These are phyloP conservation scores for Colletotrichum neosansevieriae DNA, from an alignment of 2,329 filamentous ascomycete genomes.

Conservation along the genomic window DNA sequence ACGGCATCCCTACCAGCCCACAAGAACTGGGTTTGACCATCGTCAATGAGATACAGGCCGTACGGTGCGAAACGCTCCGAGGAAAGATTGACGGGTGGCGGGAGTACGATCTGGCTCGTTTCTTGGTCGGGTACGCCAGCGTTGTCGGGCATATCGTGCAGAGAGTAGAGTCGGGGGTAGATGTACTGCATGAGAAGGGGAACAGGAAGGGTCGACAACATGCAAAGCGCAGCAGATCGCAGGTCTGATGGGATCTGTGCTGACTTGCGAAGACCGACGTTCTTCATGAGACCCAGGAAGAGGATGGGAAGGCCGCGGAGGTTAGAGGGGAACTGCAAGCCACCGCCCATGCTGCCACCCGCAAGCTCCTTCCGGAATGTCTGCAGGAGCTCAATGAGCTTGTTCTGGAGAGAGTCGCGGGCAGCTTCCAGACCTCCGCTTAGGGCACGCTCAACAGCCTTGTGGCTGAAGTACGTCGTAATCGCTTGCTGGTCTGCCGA, in stretches of 20 bases:
- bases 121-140: conserved; percentile 87
- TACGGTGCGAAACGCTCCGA: conserved; percentile 90
- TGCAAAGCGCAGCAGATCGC: conserved; percentile 89
- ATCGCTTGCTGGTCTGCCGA: conserved; percentile 96
- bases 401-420: conserved; percentile 89
- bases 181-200: conserved; percentile 95
- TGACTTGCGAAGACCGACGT: conserved; percentile 92
- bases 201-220: conserved; percentile 92
- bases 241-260: conserved; percentile 95
- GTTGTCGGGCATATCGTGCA: conserved; percentile 96
- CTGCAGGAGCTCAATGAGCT: conserved; percentile 90
- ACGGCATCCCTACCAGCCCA: conserved; percentile 96
- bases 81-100: conserved; percentile 85
- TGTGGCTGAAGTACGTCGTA: conserved; percentile 95
- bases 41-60: conserved; percentile 95
- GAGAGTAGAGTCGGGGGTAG: conserved; percentile 84
- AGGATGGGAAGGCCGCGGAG: conserved; percentile 88
- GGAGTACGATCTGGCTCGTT: conserved; percentile 90
- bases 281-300: conserved; percentile 96
- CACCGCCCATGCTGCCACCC: conserved; percentile 94
- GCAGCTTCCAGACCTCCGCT: conserved; percentile 90
- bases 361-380: conserved; percentile 98
- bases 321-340: conserved; percentile 94
- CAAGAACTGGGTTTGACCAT: conserved; percentile 96
- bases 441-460: conserved; percentile 91